Evolutionary conservation across 83 land plant species (phyloP), one percentile per base, ranked within the genome.

Genomic region (Thuja plicata): DNA sequence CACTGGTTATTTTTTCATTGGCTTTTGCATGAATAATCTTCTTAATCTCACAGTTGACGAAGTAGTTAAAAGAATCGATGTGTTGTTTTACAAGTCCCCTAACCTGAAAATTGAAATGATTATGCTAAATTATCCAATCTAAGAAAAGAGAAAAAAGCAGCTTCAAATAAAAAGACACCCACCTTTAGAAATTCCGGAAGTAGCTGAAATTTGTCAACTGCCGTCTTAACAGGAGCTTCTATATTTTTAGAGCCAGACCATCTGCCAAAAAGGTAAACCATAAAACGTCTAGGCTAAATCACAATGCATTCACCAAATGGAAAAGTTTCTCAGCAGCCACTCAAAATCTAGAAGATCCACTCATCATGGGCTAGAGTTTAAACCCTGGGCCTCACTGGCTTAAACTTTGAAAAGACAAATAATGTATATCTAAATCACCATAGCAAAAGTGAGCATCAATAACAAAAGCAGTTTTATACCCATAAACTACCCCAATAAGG

Each of bases 41-140:
- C 94, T 95, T 97, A 38, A 98, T 96, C 32, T 93, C 99, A 43
- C 90, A 90, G 46, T 95, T 93, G 17, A 97, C 90, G 86, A 98
- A 96, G 89, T 98, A 96, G 85, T 98, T 95, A 93, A 95, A 98
- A 3, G 99, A 98, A 86, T 97, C 99, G 70, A 98, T 90, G 90
- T 97, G 99, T 89, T 97, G 98, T 88, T 96, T 96, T 89, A 98
- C 99, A 85, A 97, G 87, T 17, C 99, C 99, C 82, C 99, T 90
- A 38, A 95, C 99, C 99, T 98, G 89, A 90, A 88, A 74, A 62
- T 43, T 30, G 41, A 57, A 85, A 54, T 19, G 35, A 88, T n/a
- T 46, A 45, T 43, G 12, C 24, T 27, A 38, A 77, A 27, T 15
- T 16, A 4, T 54, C 87, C 81, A 24, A 3, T 27, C 55, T n/a